Conservation (phyloP, 306 rosid genomes). For the Lotus japonicus region DNA sequence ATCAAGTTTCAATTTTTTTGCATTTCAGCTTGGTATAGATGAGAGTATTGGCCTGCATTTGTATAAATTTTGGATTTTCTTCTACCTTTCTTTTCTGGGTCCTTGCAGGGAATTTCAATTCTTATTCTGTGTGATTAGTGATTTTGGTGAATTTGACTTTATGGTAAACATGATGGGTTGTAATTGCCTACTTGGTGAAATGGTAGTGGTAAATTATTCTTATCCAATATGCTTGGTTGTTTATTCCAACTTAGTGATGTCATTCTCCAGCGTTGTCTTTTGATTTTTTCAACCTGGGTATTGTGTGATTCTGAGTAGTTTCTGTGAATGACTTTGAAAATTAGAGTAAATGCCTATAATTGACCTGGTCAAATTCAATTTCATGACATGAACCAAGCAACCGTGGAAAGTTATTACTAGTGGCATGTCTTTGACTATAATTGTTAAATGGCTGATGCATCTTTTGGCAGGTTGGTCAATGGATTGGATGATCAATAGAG, state of each 20-base stretch:
- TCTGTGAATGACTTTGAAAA: constrained; percentile 28
- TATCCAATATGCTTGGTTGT: constrained; percentile 5
- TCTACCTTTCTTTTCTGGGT: background rate
- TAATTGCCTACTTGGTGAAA: background rate
- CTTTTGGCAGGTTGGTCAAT: constrained; percentile 40
- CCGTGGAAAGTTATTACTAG: background rate
- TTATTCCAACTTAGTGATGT: constrained; percentile 13
- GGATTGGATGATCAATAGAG: constrained; percentile 47
- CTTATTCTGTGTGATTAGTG: background rate
- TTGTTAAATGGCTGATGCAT: constrained; percentile 6
- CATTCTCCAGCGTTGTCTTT: constrained; percentile 11
- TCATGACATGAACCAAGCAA: background rate
- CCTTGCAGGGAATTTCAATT: background rate
- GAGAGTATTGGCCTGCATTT: background rate
- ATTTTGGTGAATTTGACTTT: constrained; percentile 24
- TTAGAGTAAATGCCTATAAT: constrained; percentile 16
- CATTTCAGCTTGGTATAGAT: constrained; percentile 5
- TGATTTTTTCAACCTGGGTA: constrained; percentile 7
- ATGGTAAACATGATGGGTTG: background rate
- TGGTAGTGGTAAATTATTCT: constrained; percentile 10
- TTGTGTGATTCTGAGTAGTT: constrained; percentile 12
- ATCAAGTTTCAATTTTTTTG: constrained; percentile 11
- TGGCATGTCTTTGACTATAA: background rate
- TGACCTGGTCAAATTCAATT: constrained; percentile 31
- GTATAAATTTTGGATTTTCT: background rate